Conservation (phyloP, 352 stramenopile genomes). For the Peronospora tabacina region DNA sequence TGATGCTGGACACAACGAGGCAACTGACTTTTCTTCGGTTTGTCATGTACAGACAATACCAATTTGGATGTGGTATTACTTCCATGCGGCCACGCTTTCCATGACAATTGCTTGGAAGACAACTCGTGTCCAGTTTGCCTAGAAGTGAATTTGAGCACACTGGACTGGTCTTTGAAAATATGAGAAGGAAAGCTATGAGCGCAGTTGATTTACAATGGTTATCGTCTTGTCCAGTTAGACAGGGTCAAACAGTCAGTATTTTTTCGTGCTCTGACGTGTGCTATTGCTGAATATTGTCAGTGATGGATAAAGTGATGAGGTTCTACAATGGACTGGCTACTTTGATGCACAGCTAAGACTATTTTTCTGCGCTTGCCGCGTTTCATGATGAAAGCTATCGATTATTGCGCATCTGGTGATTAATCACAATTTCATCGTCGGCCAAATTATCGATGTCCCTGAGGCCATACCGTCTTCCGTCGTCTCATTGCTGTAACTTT, state of each 20-base stretch:
- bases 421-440: slow-evolving; percentile 61
- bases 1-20: not conserved
- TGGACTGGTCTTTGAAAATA: slow-evolving; percentile 32
- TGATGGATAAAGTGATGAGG: slow-evolving; percentile 16
- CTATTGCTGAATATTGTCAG: slow-evolving; percentile 21
- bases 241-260: too few species aligned
- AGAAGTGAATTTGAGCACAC: slow-evolving; percentile 39
- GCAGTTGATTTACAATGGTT: not conserved
- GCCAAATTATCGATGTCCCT: slow-evolving; percentile 1
- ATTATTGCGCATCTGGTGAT: slow-evolving; percentile 77
- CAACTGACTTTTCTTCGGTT: not conserved
- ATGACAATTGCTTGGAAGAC: slow-evolving; percentile 55
- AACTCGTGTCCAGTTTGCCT: slow-evolving; percentile 63
- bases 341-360: too few species aligned
- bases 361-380: slow-evolving; percentile 57
- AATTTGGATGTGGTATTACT: slow-evolving; percentile 74
- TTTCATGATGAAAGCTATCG: slow-evolving; percentile 75
- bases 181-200: slow-evolving; percentile 1
- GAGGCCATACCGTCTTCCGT: slow-evolving; percentile 20
- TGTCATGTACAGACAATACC: slow-evolving; percentile 40
- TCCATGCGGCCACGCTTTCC: slow-evolving; percentile 75
- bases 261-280: slow-evolving; percentile 3
- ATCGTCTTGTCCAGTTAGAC: not conserved
- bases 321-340: slow-evolving; percentile 31
- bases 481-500: slow-evolving; percentile 25